phyloP scores from a whole-genome alignment of 108 stramenopile genomes.

The Tribonema minus region DNA sequence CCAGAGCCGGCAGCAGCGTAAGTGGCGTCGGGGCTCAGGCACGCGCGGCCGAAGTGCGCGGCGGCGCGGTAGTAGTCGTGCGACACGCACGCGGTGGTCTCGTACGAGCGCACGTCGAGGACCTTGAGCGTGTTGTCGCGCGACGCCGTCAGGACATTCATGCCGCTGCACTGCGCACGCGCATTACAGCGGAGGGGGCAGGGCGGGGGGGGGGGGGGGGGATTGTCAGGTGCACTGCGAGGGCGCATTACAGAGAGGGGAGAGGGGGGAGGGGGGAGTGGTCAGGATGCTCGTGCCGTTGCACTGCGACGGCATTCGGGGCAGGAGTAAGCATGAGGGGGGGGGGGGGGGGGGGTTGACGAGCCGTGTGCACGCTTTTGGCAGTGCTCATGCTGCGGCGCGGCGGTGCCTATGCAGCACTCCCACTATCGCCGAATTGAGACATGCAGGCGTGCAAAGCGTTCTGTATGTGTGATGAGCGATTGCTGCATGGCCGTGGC shows the following conservation, averaged over 20 bases:
- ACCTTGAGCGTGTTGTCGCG: constrained; percentile 26
- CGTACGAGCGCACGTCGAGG: constrained; percentile 34
- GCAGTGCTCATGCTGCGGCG: no score
- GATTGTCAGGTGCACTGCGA: constrained; percentile 5
- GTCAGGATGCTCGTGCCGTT: constrained; percentile 13
- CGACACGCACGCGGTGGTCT: constrained; percentile 15
- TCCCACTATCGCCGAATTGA: no score
- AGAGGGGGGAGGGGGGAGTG: not conserved
- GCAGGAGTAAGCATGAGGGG: no score
- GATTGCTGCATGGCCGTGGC: no score
- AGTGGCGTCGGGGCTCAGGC: constrained; percentile 22
- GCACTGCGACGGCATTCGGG: not conserved
- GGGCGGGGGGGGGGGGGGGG: no score
- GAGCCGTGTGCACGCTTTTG: no score
- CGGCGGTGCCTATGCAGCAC: no score
- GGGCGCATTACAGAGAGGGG: constrained; percentile 19
- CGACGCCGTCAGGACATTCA: constrained; percentile 16
- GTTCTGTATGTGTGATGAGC: no score
- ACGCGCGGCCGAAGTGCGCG: constrained; percentile 23
- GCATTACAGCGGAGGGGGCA: no score
- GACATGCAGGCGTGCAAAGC: no score
- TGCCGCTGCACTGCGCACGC: constrained; percentile 1
- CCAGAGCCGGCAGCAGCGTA: constrained; percentile 40
- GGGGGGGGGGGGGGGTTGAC: no score
- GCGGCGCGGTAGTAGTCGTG: constrained; percentile 40